Conservation (phyloP, 2,329 filamentous ascomycete species). For the Sporothrix pallida region DNA sequence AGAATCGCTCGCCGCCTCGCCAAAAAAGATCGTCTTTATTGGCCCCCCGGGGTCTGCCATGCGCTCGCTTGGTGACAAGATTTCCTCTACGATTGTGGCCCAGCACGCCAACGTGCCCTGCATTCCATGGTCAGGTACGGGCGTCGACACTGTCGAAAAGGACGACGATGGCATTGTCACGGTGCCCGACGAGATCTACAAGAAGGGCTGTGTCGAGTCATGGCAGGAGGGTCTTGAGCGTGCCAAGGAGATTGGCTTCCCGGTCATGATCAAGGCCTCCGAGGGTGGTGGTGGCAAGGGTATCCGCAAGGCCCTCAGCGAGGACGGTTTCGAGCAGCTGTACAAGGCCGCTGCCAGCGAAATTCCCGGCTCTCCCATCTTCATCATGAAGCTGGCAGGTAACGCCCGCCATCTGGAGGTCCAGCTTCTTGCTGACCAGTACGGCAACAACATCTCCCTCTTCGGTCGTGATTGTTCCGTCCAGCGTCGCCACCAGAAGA, state of each 20-base stretch:
- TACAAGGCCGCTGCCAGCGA: conserved; percentile 97
- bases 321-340: conserved; percentile 81
- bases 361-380: conserved; percentile 97
- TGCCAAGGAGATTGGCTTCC: conserved; percentile 92
- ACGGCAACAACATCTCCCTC: conserved; percentile 98
- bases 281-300: conserved; percentile 99
- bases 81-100: conserved; percentile 98
- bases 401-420: conserved; percentile 97
- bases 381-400: conserved; percentile 99
- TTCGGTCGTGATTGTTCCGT: conserved; percentile 99
- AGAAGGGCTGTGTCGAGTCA: conserved; percentile 86
- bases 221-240: conserved; percentile 88
- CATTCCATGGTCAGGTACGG: conserved; percentile 98
- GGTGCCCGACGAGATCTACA: conserved; percentile 82
- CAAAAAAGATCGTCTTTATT: conserved; percentile 99
- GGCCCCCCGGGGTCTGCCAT: conserved; percentile 97
- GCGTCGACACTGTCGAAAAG: conserved; percentile 79
- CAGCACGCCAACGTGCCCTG: conserved; percentile 96
- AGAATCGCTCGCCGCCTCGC: conserved; percentile 92
- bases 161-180: conserved; percentile 89
- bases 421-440: conserved; percentile 96
- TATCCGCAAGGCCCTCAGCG: conserved; percentile 90
- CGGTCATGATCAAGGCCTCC: conserved; percentile 99
- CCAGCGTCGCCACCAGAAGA: conserved; percentile 98
- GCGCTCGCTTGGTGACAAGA: conserved; percentile 99